Conservation (phyloP, 495 filamentous ascomycete genomes). For the Talaromyces stipitatus region DNA sequence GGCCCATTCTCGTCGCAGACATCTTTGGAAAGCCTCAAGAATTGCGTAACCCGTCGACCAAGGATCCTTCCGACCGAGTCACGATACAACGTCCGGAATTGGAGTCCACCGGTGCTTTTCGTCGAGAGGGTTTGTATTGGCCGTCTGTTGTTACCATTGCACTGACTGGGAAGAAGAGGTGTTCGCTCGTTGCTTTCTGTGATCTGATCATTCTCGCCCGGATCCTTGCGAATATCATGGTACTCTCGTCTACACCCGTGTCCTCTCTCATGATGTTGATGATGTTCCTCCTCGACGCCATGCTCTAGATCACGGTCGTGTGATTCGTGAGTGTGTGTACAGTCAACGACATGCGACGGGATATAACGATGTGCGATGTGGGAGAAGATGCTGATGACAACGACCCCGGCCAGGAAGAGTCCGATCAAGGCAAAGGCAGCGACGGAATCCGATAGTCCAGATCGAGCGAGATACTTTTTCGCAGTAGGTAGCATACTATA, state of each 20-base stretch:
- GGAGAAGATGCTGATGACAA: slow-evolving; percentile 77
- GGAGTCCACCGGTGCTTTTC: neutral
- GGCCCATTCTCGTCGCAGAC: slow-evolving; percentile 68
- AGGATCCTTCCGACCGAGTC: neutral
- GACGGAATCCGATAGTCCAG: slow-evolving; percentile 52
- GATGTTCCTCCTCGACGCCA: slow-evolving; percentile 16
- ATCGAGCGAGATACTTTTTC: slow-evolving; percentile 62
- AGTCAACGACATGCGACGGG: slow-evolving; percentile 90
- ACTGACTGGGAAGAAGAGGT: slow-evolving; percentile 28
- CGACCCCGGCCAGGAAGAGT: slow-evolving; percentile 72
- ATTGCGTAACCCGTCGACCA: slow-evolving; percentile 20
- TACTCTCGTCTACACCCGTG: neutral
- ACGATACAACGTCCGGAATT: neutral
- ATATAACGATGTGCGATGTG: slow-evolving; percentile 72
- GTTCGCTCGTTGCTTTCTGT: slow-evolving; percentile 30
- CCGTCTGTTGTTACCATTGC: neutral
- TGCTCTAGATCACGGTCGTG: slow-evolving; percentile 27
- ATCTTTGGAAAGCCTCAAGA: slow-evolving; percentile 51
- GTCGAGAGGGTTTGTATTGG: slow-evolving; percentile 10
- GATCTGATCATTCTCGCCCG: slow-evolving; percentile 13
- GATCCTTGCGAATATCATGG: slow-evolving; percentile 12
- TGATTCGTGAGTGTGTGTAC: slow-evolving; percentile 71
- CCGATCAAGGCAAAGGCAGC: slow-evolving; percentile 69
- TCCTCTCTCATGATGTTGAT: slow-evolving; percentile 14
- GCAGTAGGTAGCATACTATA: slow-evolving; percentile 92